Base-by-base conservation (phyloP, 1,139 yeast species). In the Yarrowia galli region DNA sequence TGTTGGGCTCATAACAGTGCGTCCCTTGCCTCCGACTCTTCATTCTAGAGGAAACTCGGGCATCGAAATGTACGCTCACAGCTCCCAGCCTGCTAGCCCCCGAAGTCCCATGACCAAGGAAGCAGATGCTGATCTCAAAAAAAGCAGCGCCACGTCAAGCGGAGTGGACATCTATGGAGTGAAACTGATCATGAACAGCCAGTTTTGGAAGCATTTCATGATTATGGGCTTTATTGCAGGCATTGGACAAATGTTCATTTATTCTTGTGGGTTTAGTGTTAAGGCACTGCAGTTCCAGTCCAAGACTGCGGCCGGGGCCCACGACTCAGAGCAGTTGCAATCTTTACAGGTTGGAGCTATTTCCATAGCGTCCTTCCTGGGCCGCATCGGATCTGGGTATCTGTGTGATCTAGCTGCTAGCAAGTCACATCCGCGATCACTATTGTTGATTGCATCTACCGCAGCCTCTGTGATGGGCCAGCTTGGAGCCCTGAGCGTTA, bases 191-290 rank as follows among this genome's bases (percentile, higher is more conserved):
- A 61, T 63, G 16, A 70, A 71, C n/a, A 45, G 61, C 22, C 75
- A 74, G 43, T 78, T 77, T 71, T 78, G 81, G 80, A 72, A 75
- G 43, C 78, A 77, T 54, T 76, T 77, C 72, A 49, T 83, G 8
- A 79, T 87, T 18, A 78, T 89, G 68, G 88, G 91, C 0, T 78
- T 86, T 4, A 78, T 88, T 51, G 87, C 89, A 73, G 89, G 92
- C 6, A 80, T 87, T 68, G 93, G 93, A 10, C 93, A 89, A 74
- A 86, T 88, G 84, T 89, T 88, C 74, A 89, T 89, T 40, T 87
- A 84, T 74, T 85, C 89, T 4, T 85, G 88, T 48, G 95, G 95
- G 0, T 88, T 85, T 73, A 82, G 88, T 36, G 83, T 89, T 23
- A 84, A 86, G 68, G 89, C 91, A 2, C 71, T 78, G 60, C 51